Evolutionary conservation across 345 rosid genomes (phyloP), one percentile per base, ranked within the genome.

Genomic region (Salix exigua): DNA sequence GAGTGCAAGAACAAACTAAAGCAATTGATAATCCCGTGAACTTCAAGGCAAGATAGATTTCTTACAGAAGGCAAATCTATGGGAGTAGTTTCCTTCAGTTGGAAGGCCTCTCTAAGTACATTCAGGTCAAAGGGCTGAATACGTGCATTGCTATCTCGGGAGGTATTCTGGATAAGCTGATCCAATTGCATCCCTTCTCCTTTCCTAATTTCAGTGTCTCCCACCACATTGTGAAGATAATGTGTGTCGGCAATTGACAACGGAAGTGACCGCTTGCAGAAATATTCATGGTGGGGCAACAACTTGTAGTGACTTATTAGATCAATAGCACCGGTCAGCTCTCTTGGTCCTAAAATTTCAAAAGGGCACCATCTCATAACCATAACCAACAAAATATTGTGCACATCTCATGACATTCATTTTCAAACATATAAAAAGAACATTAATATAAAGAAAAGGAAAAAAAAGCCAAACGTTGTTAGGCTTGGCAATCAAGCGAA

Each of bases 171-270:
- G 60, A 81, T 51, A 62, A 80, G 83, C 71, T 83, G 86, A 42
- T 83, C 86, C 73, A 70, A 72, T 48, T 78, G 79, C 83, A 81
- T 81, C 76, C 82, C 83, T 75, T 84, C 86, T 60, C 66, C 84
- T 72, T 84, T 84, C 64, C 86, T 84, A n/a, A 84, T 84, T 78
- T 84, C 84, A 7, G 76, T 72, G 63, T 81, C 84, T 66, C 86
- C 86, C 72, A 78, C 86, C 48, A 81, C 82, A 81, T 76, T 75
- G 65, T 75, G 77, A 70, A 84, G 86, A 75, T 81, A 84, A 75
- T 72, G 83, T 12, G 84, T 72, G 50, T 81, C 86, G 28, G 82
- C 69, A 74, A 81, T 70, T 62, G 86, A 78, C 40, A 68, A 11
- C 65, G 84, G 82, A 63, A 78, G 82, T 72, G 86, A 65, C 50